phyloP scores from a whole-genome alignment of 2,329 filamentous ascomycete genomes.

The Didymella exigua region DNA sequence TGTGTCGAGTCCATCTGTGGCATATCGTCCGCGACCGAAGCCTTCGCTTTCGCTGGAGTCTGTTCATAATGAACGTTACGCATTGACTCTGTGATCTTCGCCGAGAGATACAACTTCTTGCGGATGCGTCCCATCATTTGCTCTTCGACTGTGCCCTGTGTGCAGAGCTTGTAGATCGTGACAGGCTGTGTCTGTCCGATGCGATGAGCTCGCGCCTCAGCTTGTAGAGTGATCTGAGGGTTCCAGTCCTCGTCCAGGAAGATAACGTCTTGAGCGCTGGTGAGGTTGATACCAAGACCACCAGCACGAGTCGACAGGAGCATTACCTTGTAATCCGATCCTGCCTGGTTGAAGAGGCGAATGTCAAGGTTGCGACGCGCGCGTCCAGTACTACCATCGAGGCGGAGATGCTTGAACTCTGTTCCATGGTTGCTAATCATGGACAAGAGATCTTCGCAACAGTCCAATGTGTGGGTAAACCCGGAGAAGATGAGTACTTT shows the following conservation, averaged over 20 bases:
- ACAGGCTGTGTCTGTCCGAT: conserved; percentile 62
- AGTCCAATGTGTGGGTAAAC: conserved; percentile 59
- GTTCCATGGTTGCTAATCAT: conserved; percentile 51
- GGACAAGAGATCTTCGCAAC: conserved; percentile 58
- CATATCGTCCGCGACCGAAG: conserved; percentile 51
- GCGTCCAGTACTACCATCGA: conserved; percentile 58
- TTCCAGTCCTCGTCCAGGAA: conserved; percentile 65
- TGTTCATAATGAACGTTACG: conserved; percentile 56
- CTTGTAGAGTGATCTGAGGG: conserved; percentile 60
- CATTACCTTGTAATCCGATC: conserved; percentile 59
- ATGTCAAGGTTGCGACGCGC: conserved; percentile 60
- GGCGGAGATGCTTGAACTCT: conserved; percentile 54
- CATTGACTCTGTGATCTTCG: conserved; percentile 66
- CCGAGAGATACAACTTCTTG: conserved; percentile 67
- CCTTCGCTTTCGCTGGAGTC: conserved; percentile 27
- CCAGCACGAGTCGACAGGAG: conserved; percentile 62
- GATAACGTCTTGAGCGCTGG: conserved; percentile 60
- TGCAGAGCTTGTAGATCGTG: conserved; percentile 62
- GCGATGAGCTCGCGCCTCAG: conserved; percentile 60
- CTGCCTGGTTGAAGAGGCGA: conserved; percentile 57
- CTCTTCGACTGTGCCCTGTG: conserved; percentile 63
- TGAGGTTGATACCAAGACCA: conserved; percentile 62
- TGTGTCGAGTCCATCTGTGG: conserved; percentile 59
- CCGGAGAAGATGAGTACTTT: conserved; percentile 64
- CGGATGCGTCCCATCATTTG: conserved; percentile 64